Evolutionary conservation across 2,329 filamentous ascomycete genomes (phyloP), one percentile per base, ranked within the genome.

Genomic region (Colletotrichum sp.): DNA sequence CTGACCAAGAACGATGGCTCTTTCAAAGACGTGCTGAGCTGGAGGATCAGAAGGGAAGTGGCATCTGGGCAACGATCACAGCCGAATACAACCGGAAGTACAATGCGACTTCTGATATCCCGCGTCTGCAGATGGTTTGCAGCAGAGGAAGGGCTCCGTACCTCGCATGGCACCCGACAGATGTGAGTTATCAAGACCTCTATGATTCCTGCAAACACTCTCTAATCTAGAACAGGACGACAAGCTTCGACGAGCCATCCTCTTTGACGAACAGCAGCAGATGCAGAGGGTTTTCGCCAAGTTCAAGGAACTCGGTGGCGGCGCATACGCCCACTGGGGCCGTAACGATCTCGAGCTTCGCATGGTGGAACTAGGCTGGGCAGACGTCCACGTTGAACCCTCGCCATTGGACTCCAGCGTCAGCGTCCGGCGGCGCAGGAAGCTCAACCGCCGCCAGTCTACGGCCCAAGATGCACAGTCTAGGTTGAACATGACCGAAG

Each of bases 31-130:
- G 89, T 15, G 87, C 86, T 80, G 80, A 86, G 28, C 85, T 75
- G 30, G 59, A 43, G 21, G 12, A 87, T 78, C 82, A 86, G 67
- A 90, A 89, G 78, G 90, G 90, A 18, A 89, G 90, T 77, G 89
- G 90, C 39, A 92, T 92, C 89, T 92, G 90, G 90, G 87, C 90
- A 28, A 84, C 85, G 52, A 91, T 92, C 73, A 85, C 86, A 65
- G 80, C 80, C 7, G 86, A 88, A 72, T 91, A 85, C 75, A 80
- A 80, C 16, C 72, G 77, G 10, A 74, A 75, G 24, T 86, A 86
- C 67, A 71, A 80, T 12, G 83, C 85, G 75, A 82, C 82, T 16
- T 84, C 83, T 7, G 84, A 86, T 48, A 88, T 89, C 77, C 88
- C 90, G 65, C 86, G 86, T 66, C 84, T 92, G 6, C 90, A 92